A percentile compares a stretch with the other conserved stretches of the same genome.
phyloP scores from a whole-genome alignment of 768 basidiomycete species.

The Leccinum disarticulatum region DNA sequence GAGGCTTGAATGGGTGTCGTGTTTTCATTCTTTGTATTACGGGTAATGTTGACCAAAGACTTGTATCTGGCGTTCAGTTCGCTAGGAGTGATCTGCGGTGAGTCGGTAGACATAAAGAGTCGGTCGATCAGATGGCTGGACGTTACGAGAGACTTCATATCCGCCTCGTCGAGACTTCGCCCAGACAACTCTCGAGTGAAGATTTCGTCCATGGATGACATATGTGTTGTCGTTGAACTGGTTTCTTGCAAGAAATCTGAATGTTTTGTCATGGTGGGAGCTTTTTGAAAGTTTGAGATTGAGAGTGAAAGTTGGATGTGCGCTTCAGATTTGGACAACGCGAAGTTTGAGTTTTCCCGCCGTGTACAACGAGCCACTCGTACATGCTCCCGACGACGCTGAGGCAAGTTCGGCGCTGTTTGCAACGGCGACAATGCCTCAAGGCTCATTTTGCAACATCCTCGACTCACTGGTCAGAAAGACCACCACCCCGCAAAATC shows the following conservation, averaged over 20 bases:
- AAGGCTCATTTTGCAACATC: constrained; percentile 28
- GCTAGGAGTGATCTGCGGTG: neutral
- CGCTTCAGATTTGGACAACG: neutral
- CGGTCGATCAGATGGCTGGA: neutral
- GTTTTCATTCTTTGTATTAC: neutral
- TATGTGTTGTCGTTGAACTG: neutral
- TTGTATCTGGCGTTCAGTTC: neutral
- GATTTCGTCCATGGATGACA: neutral
- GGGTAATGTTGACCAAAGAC: neutral
- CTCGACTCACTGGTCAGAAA: constrained; percentile 13
- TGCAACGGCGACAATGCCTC: constrained; percentile 22
- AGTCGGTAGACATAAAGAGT: neutral
- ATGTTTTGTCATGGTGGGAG: neutral
- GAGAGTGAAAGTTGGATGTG: too few relatives aligned
- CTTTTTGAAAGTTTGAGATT: too few relatives aligned
- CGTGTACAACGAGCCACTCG: neutral
- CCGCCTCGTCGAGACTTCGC: neutral
- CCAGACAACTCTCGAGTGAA: neutral
- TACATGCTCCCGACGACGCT: constrained; percentile 26
- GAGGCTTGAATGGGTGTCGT: neutral
- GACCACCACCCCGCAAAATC: constrained; percentile 9
- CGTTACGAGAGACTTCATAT: neutral
- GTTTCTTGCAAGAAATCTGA: neutral
- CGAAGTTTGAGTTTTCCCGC: constrained; percentile 4
- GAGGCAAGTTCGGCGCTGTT: constrained; percentile 18